Percentiles rank a stretch among this genome's conserved stretches.
Conservation (phyloP, 257 asterid species). For the Galeopsis tetrahit region DNA sequence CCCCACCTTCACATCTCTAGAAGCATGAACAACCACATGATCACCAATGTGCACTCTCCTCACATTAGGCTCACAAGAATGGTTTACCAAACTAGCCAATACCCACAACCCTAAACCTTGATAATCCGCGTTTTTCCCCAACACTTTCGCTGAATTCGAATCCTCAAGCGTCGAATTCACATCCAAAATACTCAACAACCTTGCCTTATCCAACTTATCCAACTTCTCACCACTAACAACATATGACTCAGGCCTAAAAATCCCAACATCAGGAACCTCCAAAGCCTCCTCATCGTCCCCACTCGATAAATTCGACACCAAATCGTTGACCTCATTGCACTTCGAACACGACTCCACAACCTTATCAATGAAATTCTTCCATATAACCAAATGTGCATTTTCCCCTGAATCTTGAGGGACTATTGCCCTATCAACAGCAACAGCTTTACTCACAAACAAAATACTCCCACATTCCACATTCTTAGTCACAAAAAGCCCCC, state of each 20-base stretch:
- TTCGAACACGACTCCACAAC: slow-evolving; percentile 50
- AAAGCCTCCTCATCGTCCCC: slow-evolving; percentile 56
- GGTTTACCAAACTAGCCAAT: slow-evolving; percentile 73
- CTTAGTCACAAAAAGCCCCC: slow-evolving; percentile 72
- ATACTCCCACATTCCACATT: slow-evolving; percentile 62
- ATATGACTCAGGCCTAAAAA: slow-evolving; percentile 54
- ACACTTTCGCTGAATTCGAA: slow-evolving; percentile 60
- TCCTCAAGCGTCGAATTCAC: slow-evolving; percentile 73
- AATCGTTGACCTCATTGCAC: slow-evolving; percentile 35
- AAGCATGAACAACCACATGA: slow-evolving; percentile 65
- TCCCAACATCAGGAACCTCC: slow-evolving; percentile 52
- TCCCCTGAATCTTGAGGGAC: slow-evolving; percentile 60
- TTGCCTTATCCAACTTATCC: slow-evolving; percentile 48
- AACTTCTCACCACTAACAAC: slow-evolving; percentile 16
- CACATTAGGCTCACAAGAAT: slow-evolving; percentile 84
- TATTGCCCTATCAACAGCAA: slow-evolving; percentile 77
- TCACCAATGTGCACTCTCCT: slow-evolving; percentile 85
- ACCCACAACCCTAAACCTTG: slow-evolving; percentile 83
- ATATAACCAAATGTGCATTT: slow-evolving; percentile 62
- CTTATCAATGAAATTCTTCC: slow-evolving; percentile 79
- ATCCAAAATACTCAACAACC: slow-evolving; percentile 60
- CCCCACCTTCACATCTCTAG: slow-evolving; percentile 75
- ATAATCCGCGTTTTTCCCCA: slow-evolving; percentile 64
- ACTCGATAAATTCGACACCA: slow-evolving; percentile 55
- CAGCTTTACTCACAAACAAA: slow-evolving; percentile 64